Percentiles rank a stretch among this genome's conserved stretches.
These are phyloP conservation scores for Pichia sp. DNA, from an alignment of 1,139 yeast genomes.

Conservation along the genomic window DNA sequence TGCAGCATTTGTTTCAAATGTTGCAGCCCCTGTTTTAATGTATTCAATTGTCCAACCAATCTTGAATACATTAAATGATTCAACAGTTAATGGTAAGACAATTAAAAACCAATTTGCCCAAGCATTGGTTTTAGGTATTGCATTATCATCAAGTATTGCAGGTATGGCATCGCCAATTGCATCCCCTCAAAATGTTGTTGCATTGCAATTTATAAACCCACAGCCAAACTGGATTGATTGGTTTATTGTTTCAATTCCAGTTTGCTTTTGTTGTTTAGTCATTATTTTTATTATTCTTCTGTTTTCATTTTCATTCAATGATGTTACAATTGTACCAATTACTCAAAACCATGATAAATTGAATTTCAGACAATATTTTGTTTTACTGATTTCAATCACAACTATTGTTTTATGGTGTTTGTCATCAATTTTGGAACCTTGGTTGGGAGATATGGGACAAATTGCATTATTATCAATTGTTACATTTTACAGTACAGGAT, in stretches of 20 bases:
- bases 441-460: constrained; percentile 86
- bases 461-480: constrained; percentile 81
- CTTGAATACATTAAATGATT: constrained; percentile 71
- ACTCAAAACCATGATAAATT: constrained; percentile 54
- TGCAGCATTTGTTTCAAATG: constrained; percentile 95
- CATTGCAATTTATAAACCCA: constrained; percentile 81
- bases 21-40: constrained; percentile 92
- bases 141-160: constrained; percentile 84
- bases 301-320: constrained; percentile 58
- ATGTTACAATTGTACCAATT: constrained; percentile 55
- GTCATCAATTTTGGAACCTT: constrained; percentile 56
- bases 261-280: constrained; percentile 53
- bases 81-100: constrained; percentile 33
- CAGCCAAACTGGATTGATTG: constrained; percentile 93
- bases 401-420: constrained; percentile 88
- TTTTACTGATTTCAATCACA: constrained; percentile 53
- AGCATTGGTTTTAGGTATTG: constrained; percentile 82
- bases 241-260: constrained; percentile 84
- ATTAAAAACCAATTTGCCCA: constrained; percentile 51
- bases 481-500: constrained; percentile 80
- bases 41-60: constrained; percentile 86
- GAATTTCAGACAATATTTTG: constrained; percentile 66
- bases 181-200: constrained; percentile 90
- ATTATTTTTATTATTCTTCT: constrained; percentile 67
- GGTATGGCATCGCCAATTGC: constrained; percentile 98